These are phyloP conservation scores for Silene conica DNA, from an alignment of 148 eudicot species.

Conservation along the genomic window DNA sequence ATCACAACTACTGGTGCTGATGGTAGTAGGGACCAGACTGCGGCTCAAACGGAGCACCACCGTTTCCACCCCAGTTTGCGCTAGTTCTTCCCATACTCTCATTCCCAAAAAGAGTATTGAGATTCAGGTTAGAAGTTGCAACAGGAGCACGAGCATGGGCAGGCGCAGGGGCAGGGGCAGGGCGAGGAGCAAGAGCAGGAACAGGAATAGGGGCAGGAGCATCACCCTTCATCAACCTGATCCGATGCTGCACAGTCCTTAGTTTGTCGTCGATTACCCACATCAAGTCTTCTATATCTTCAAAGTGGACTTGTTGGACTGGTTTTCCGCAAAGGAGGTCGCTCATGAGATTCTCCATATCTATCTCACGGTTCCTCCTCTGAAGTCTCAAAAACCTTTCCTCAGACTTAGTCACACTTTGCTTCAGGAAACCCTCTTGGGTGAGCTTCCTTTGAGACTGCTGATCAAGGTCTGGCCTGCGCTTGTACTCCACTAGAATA, in stretches of 20 bases:
- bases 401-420: conserved; percentile 6
- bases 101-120: neutral
- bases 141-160: neutral
- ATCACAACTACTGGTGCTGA: neutral
- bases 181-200: neutral
- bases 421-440: conserved; percentile 12
- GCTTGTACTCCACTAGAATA: neutral
- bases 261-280: conserved; percentile 20
- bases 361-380: conserved; percentile 17
- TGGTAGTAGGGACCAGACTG: too few relatives aligned
- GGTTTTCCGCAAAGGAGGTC: neutral
- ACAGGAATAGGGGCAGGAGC: neutral
- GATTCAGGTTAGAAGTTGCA: neutral
- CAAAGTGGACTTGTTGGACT: neutral
- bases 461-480: conserved; percentile 9
- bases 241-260: neutral
- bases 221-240: neutral
- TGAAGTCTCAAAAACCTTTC: conserved; percentile 14
- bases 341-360: conserved; percentile 3
- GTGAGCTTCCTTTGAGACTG: conserved; percentile 15
- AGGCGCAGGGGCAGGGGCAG: neutral
- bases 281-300: conserved; percentile 1
- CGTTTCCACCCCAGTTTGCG: neutral
- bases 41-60: neutral
- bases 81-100: neutral